Percentiles rank a stretch among this genome's conserved stretches.
Evolutionary conservation across 2,329 filamentous ascomycete species (phyloP).

Genomic region (Pseudofabraea citricarpa): DNA sequence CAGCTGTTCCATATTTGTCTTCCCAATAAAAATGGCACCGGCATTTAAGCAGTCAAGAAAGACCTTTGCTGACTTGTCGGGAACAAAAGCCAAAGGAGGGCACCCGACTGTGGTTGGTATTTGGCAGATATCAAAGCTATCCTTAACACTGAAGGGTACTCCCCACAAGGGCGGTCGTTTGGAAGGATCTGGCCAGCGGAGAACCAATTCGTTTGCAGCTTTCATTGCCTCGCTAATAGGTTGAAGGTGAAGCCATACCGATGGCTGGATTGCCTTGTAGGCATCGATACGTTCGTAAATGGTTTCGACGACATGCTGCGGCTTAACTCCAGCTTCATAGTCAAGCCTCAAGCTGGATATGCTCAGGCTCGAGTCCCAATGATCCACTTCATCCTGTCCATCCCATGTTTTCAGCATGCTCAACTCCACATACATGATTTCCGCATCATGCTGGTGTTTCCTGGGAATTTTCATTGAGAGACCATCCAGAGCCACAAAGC

Average conservation of each 20-base stretch:
- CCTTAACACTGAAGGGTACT: constrained; percentile 45
- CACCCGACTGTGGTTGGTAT: constrained; percentile 42
- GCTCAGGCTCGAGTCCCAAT: constrained; percentile 23
- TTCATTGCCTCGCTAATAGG: constrained; percentile 34
- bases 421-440: constrained; percentile 20
- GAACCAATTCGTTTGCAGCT: constrained; percentile 35
- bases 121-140: constrained; percentile 42
- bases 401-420: constrained; percentile 19
- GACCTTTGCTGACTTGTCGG: constrained; percentile 38
- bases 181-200: constrained; percentile 32
- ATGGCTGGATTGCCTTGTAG: constrained; percentile 40
- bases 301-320: constrained; percentile 20
- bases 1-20: constrained; percentile 49
- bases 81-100: constrained; percentile 39
- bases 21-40: constrained; percentile 53
- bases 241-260: constrained; percentile 46
- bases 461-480: constrained; percentile 17
- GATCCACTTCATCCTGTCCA: constrained; percentile 7
- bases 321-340: constrained; percentile 22
- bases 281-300: constrained; percentile 26
- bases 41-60: constrained; percentile 41
- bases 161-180: constrained; percentile 44
- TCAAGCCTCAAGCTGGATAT: constrained; percentile 18
- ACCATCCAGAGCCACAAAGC: constrained; percentile 17
- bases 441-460: constrained; percentile 1